Evolutionary conservation across 2,329 filamentous ascomycete genomes (phyloP), one percentile per base, ranked within the genome.

Genomic region (Rutstroemia sp.): DNA sequence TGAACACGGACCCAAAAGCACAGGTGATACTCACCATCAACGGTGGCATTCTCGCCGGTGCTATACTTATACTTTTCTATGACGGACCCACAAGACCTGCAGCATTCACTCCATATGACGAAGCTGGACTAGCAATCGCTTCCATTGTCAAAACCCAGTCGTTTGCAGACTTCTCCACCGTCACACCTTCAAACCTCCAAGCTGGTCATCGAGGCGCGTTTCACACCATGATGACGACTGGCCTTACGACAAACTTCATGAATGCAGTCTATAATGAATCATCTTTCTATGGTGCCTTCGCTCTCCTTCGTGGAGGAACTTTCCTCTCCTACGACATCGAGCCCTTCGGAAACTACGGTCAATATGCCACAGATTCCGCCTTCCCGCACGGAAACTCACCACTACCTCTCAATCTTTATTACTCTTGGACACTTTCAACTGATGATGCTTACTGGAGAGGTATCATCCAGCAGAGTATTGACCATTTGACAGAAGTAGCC

Each of bases 381-480:
- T 70, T 61, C 50, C 69, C 69, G 0, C 69, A 71, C 16, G 49
- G 56, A 4, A 61, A 65, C 10, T 70, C 68, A 23, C 42, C 54
- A 10, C 4, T 39, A 10, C 57, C 69, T 59, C 57, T 71, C 3
- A 67, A 69, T 48, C 23, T 70, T 4, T 69, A 69, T 47, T 67
- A 63, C 19, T 47, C 64, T 5, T 71, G 69, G 69, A 37, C 39
- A 18, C 46, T 57, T 8, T 14, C 54, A 5, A 16, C 41, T 4
- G 61, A 70, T 1, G 69, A 71, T 39, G 60, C 62, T 5, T 70
- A 58, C 30, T 71, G 69, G 69, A 53, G 62, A 12, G 52, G 49
- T 6, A 42, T 59, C 5, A 65, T 69, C 49, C 59, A 63, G 7
- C 55, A 62, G 37, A 61, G 63, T 12, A 37, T 69, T 10, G 59